Evolutionary conservation across 1,139 yeast species (phyloP).

Genomic region (Taphrina populina): DNA sequence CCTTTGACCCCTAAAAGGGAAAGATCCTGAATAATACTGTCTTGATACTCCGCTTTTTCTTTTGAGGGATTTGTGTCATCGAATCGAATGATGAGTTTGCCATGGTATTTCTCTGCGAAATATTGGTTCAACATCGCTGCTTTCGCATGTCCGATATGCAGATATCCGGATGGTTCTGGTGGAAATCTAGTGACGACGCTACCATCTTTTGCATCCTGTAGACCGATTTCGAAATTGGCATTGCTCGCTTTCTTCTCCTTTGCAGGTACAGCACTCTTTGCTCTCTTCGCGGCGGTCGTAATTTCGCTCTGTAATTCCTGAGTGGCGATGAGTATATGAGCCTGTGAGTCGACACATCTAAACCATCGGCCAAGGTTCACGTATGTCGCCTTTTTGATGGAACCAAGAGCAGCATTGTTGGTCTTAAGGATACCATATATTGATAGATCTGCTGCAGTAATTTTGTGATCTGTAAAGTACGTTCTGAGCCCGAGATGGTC

Average conservation of each 20-base stretch:
- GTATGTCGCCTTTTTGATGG: constrained; percentile 78
- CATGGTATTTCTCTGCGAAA: constrained; percentile 90
- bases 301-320: constrained; percentile 75
- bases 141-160: constrained; percentile 96
- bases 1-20: constrained; percentile 86
- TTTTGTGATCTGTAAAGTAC: constrained; percentile 64
- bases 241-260: constrained; percentile 53
- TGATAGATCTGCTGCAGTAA: constrained; percentile 77
- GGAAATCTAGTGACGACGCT: constrained; percentile 97
- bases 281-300: constrained; percentile 46
- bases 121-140: constrained; percentile 94
- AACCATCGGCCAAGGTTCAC: constrained; percentile 93
- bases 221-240: constrained; percentile 89
- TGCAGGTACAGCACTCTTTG: constrained; percentile 50
- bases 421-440: constrained; percentile 94
- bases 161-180: constrained; percentile 87
- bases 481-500: constrained; percentile 82
- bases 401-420: constrained; percentile 87
- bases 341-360: constrained; percentile 66
- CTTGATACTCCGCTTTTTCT: constrained; percentile 85
- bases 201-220: constrained; percentile 86
- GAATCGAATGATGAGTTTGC: constrained; percentile 89
- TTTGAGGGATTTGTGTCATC: constrained; percentile 97
- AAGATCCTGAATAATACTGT: constrained; percentile 86
- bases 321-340: constrained; percentile 66